Base-by-base conservation (phyloP, 305 asterid genomes). In the Fraxinus floribunda region DNA sequence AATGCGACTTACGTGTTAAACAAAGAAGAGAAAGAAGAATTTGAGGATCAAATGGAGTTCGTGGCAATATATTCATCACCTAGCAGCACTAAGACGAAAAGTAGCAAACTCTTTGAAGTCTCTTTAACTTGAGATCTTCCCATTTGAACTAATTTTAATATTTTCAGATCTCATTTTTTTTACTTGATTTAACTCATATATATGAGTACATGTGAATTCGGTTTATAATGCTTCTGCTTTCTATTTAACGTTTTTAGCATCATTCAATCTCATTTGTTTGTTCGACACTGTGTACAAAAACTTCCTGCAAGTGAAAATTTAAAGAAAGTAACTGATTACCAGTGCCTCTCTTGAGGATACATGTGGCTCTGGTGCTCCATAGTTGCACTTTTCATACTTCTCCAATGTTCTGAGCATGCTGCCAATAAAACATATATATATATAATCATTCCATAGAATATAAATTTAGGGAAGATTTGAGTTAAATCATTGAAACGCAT, bases 371-470 rank as follows among this genome's bases (percentile, higher is more conserved):
- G 99, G 99, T 52, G 97, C 97, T 89, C 97, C 99, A 80, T 97
- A 97, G 94, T 94, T 97, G 94, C 98, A 93, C 82, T 96, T 96
- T 78, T 96, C 98, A 81, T 96, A 96, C 93, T 98, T 93, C 78
- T 96, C 99, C 85, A 96, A 89, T 20, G 98, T 96, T 81, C 91
- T 93, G 83, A 93, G 97, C 98, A 96, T 96, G 92, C 98, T 94
- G 93, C 91, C 78, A 80, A 87, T 39, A 77, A 85, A 15, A 55
- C 15, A 38, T 32, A 38, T 38, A 38, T 38, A 38, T 7, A 79
- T 76, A n/a, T 46, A 80, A 24, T 78, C 29, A 29, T 80, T 76
- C 68, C 39, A 29, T 41, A n/a, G 29, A 79, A 20, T 22, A 34
- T 26, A 66, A 66, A 24, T 29, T 0, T 29, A 68, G 75, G 32